Conservation (phyloP, 2,329 filamentous ascomycete genomes). For the Claviceps sp. region DNA sequence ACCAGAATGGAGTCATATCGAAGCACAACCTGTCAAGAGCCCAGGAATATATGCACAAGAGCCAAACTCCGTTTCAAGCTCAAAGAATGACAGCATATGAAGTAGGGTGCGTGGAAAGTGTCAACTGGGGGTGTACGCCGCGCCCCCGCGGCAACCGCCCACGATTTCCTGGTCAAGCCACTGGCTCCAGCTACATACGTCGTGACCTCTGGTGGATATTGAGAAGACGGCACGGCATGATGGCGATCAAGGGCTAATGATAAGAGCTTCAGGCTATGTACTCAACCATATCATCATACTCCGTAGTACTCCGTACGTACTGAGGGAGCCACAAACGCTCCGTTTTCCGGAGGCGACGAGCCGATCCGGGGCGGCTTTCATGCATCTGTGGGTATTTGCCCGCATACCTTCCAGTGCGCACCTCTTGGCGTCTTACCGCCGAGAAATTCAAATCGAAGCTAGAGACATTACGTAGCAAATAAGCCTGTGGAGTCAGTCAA, state of each 20-base stretch:
- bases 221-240: background rate
- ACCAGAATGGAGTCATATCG: slow-evolving; percentile 2
- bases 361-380: background rate
- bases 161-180: background rate
- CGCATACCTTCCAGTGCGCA: background rate
- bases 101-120: background rate
- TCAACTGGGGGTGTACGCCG: background rate
- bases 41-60: slow-evolving; percentile 2
- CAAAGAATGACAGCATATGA: background rate
- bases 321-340: background rate
- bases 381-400: background rate
- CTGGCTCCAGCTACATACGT: background rate
- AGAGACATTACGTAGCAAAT: background rate
- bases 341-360: background rate
- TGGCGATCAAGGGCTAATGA: background rate
- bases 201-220: background rate
- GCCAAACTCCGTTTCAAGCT: background rate
- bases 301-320: no score
- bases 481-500: no score
- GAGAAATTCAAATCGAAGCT: background rate
- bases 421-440: background rate
- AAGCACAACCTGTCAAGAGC: background rate
- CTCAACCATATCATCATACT: background rate
- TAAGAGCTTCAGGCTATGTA: background rate
- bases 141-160: slow-evolving; percentile 4